Base-by-base conservation (phyloP, 2,329 filamentous ascomycete genomes). In the Bipolaris sorokiniana region DNA sequence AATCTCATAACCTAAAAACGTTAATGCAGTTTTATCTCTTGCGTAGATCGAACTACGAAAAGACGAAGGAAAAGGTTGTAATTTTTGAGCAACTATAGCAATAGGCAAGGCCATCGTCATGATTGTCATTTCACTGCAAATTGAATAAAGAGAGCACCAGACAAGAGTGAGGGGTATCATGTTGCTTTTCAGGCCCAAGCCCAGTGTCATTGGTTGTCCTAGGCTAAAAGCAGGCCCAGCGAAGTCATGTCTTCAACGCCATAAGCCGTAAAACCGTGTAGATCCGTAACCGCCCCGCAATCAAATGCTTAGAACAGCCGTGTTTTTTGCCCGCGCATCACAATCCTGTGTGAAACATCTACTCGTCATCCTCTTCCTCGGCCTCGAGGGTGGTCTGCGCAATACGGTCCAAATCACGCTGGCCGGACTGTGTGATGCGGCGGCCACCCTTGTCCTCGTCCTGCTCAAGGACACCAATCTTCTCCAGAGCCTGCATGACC, bases 391-490 rank as follows among this genome's bases (percentile, higher is more conserved):
- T 81, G 67, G 79, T 81, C 76, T 81, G 78, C 56, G 80, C 80
- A 66, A 82, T 82, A 69, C 81, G 94, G 86, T 98, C 95, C 87
- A 99, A 87, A 90, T 99, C 95, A 86, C 95, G 91, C 88, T 97
- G 93, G 79, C 95, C 95, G 77, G 88, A 88, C 87, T 98, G 92
- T 76, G 95, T 98, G 84, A 99, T 98, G 81, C 95, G 89, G 79
- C 95, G 91, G 78, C 95, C 95, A 82, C 95, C 95, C 88, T 97
- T 97, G 72, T 98, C 94, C 87, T 97, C 94, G 76, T 97, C 94
- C 78, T 90, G 85, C 90, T 99, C 95, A 65, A 99, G 85, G 74
- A 99, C 93, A 81, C 94, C 93, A 76, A 99, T 97, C 90, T 98
- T 97, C 90, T 97, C 95, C 59, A 99, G 90, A 63, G 93, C 86